Conservation (phyloP, 2,329 filamentous ascomycete species). For the Clarireedia hainanense region DNA sequence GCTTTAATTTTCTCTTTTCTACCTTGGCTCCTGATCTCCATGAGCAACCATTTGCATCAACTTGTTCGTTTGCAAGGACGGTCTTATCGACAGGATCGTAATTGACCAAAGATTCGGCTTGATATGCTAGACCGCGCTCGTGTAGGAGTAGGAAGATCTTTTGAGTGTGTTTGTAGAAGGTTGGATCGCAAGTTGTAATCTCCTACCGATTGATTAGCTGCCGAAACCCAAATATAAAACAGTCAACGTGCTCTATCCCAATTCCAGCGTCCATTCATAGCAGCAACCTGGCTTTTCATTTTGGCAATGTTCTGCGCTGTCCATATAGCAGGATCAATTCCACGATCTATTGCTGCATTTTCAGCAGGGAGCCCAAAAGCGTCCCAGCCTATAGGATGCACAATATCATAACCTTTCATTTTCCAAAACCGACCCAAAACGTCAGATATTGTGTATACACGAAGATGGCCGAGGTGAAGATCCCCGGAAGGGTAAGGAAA, state of each 20-base stretch:
- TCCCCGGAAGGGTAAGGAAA: slow-evolving; percentile 87
- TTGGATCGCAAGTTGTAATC: slow-evolving; percentile 73
- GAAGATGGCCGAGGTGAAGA: slow-evolving; percentile 78
- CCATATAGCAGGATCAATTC: slow-evolving; percentile 71
- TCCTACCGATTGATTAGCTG: slow-evolving; percentile 46
- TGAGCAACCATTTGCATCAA: slow-evolving; percentile 76
- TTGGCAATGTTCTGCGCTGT: slow-evolving; percentile 70
- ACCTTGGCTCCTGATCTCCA: slow-evolving; percentile 85
- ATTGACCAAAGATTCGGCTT: slow-evolving; percentile 77
- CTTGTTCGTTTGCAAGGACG: slow-evolving; percentile 86
- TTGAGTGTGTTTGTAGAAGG: slow-evolving; percentile 86
- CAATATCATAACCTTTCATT: slow-evolving; percentile 65
- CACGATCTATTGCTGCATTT: slow-evolving; percentile 80
- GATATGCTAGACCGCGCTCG: slow-evolving; percentile 70
- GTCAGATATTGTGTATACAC: slow-evolving; percentile 87
- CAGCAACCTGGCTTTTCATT: slow-evolving; percentile 75
- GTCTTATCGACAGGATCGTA: slow-evolving; percentile 87
- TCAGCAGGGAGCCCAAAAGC: slow-evolving; percentile 86
- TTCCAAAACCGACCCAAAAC: slow-evolving; percentile 69
- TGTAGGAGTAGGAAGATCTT: slow-evolving; percentile 73
- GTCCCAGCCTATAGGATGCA: slow-evolving; percentile 94
- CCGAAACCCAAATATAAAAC: background rate
- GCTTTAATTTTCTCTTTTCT: slow-evolving; percentile 69
- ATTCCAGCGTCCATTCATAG: slow-evolving; percentile 77
- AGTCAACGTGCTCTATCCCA: slow-evolving; percentile 63